Conservation (phyloP, 371 early-diverging fungal species). For the Rhizomucor pusillus region DNA sequence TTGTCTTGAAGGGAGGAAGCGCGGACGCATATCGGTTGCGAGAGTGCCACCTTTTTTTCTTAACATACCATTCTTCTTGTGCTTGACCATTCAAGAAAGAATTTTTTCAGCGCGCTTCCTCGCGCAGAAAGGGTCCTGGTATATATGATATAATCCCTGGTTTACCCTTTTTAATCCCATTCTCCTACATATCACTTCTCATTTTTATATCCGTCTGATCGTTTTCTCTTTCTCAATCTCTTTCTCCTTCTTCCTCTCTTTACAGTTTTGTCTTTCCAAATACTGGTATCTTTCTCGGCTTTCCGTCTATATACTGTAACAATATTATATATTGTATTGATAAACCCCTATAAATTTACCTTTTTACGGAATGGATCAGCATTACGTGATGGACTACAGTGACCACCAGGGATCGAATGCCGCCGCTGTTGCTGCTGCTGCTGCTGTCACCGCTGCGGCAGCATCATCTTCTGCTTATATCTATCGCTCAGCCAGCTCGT, state of each 20-base stretch:
- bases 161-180: constrained; percentile 4
- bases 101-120: background rate
- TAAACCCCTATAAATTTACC: no score
- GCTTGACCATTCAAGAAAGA: background rate
- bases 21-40: no score
- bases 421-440: background rate
- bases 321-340: no score
- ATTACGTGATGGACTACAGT: background rate
- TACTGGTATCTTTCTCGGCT: no score
- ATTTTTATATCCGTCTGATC: background rate
- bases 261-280: background rate
- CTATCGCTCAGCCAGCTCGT: background rate
- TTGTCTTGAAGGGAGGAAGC: background rate
- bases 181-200: background rate
- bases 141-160: background rate
- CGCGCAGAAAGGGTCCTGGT: background rate
- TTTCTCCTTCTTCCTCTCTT: background rate
- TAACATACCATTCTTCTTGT: no score
- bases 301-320: no score
- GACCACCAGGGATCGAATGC: background rate
- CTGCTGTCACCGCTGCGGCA: background rate
- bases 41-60: no score
- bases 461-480: background rate
- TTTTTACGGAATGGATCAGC: no score
- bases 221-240: background rate